phyloP scores from a whole-genome alignment of 805 yeast species.

The Komagataella phaffii region DNA sequence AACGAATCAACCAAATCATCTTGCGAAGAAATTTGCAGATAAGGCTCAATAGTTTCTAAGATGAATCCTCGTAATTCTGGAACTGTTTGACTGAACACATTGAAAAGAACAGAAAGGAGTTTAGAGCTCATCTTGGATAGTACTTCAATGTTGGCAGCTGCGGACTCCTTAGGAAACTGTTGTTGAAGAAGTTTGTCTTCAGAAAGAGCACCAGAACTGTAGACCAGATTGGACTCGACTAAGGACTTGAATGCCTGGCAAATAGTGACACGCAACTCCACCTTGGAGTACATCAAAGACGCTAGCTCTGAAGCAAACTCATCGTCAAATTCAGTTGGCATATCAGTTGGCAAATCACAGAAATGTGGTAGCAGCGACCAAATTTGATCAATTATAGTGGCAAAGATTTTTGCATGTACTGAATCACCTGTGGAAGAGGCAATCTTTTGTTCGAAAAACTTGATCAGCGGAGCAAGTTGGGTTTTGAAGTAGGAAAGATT shows the following conservation, averaged over 20 bases:
- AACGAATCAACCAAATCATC: constrained; percentile 65
- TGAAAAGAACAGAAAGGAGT: constrained; percentile 75
- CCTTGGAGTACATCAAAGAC: constrained; percentile 59
- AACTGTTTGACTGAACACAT: constrained; percentile 81
- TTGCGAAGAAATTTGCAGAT: constrained; percentile 52
- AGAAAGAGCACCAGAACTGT: constrained; percentile 44
- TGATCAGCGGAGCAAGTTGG: constrained; percentile 53
- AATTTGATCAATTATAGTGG: constrained; percentile 79
- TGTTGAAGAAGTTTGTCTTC: constrained; percentile 47
- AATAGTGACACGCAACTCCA: constrained; percentile 64
- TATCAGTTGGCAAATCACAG: constrained; percentile 76
- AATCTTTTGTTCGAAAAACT: constrained; percentile 37
- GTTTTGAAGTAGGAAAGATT: constrained; percentile 47
- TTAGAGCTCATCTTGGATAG: constrained; percentile 59
- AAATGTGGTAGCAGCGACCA: constrained; percentile 89
- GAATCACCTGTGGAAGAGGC: constrained; percentile 36
- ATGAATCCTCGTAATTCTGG: constrained; percentile 77
- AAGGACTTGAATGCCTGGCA: constrained; percentile 71
- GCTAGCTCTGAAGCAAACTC: constrained; percentile 68
- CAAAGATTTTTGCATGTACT: constrained; percentile 62
- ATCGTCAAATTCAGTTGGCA: constrained; percentile 49
- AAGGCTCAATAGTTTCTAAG: constrained; percentile 76
- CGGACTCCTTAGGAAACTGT: constrained; percentile 41
- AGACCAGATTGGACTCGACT: constrained; percentile 63
- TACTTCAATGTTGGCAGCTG: constrained; percentile 46